These are phyloP conservation scores for Centrapalus pauciflorus DNA, from an alignment of 129 eudicot genomes.

Conservation along the genomic window DNA sequence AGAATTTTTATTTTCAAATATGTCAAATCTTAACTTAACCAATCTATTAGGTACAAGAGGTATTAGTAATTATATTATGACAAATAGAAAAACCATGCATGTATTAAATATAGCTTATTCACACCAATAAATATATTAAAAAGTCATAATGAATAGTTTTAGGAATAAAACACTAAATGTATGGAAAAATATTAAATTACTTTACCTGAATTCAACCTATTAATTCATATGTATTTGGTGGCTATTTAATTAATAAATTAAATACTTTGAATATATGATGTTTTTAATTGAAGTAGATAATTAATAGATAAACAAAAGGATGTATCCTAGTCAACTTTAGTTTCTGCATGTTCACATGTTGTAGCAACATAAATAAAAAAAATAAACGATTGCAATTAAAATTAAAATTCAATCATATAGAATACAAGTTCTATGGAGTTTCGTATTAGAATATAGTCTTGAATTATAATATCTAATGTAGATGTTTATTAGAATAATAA, in stretches of 20 bases:
- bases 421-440: too few species aligned
- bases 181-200: conserved; percentile 3
- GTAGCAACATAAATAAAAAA: neutral
- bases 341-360: neutral
- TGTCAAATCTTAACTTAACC: neutral
- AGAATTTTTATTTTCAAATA: neutral
- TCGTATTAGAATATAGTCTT: too few species aligned
- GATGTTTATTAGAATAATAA: too few species aligned
- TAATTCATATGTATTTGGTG: conserved; percentile 8
- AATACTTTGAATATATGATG: neutral
- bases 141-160: neutral
- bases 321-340: neutral
- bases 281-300: neutral
- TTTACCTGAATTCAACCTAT: conserved; percentile 2
- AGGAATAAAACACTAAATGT: conserved; percentile 8
- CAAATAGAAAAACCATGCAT: conserved; percentile 7
- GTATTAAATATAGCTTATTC: neutral
- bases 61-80: neutral
- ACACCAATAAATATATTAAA: neutral
- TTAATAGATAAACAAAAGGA: neutral
- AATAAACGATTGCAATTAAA: too few species aligned
- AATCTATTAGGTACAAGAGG: conserved; percentile 1
- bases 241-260: neutral
- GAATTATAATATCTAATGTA: too few species aligned
- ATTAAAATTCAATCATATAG: too few species aligned